Percentiles rank a stretch among this genome's conserved stretches.
These are phyloP conservation scores for Didymella lethalis DNA, from an alignment of 2,329 filamentous ascomycete species.

Conservation along the genomic window DNA sequence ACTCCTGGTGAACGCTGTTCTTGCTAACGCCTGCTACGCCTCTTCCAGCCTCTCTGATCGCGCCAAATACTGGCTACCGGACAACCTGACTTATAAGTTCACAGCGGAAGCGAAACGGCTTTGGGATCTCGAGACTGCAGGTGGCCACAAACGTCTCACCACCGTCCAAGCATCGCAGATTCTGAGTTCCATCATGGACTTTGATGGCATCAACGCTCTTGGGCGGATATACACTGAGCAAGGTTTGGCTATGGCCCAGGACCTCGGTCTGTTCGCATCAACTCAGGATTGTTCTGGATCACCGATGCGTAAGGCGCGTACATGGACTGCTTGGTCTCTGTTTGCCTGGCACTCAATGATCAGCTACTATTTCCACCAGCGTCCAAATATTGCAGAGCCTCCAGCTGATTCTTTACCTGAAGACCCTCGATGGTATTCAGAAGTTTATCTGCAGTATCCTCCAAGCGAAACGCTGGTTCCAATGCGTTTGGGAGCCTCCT, in stretches of 20 bases:
- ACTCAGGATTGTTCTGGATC: no score
- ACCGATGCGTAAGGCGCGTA: not conserved
- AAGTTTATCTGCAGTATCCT: conserved; percentile 1
- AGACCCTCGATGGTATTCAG: conserved; percentile 5
- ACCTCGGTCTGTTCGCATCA: not conserved
- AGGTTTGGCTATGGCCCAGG: not conserved
- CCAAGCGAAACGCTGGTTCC: not conserved
- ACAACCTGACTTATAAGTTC: conserved; percentile 22
- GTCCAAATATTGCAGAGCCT: not conserved
- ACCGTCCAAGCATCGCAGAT: conserved; percentile 10
- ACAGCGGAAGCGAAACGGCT: conserved; percentile 25
- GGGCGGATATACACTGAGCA: conserved; percentile 5
- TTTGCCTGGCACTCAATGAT: conserved; percentile 13
- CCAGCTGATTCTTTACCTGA: not conserved
- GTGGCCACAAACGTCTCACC: conserved; percentile 1
- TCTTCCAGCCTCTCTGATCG: conserved; percentile 2
- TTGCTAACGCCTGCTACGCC: conserved; percentile 8
- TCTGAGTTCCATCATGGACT: conserved; percentile 7
- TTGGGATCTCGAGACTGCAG: conserved; percentile 18
- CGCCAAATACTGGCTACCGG: conserved; percentile 19
- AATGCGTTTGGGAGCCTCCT: not conserved
- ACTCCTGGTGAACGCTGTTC: conserved; percentile 11
- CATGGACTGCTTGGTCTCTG: conserved; percentile 6
- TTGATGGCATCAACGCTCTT: conserved; percentile 7
- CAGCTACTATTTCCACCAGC: conserved; percentile 4